A percentile compares a stretch with the other conserved stretches of the same genome.
Evolutionary conservation across 441 rosid genomes (phyloP).

Genomic region (Daphne laureola): DNA sequence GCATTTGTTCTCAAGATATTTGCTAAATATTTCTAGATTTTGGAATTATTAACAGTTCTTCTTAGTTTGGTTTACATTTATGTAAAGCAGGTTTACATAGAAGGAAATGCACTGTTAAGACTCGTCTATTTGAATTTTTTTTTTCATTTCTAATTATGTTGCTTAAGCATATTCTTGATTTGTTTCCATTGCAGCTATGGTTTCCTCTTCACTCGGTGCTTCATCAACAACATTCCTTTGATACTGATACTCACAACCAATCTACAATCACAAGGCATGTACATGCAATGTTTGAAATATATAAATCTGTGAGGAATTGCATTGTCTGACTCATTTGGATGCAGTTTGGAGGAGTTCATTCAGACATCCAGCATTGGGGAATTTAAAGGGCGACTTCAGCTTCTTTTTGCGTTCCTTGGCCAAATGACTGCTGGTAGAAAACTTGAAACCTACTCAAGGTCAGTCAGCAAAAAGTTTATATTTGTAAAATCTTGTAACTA

Average conservation of each 20-base stretch:
- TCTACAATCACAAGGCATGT: slow-evolving; percentile 65
- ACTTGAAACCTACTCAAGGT: slow-evolving; percentile 68
- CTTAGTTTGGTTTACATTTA: no score
- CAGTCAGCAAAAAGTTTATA: slow-evolving; percentile 8
- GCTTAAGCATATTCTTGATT: no score
- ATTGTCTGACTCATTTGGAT: slow-evolving; percentile 14
- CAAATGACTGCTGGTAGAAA: slow-evolving; percentile 58
- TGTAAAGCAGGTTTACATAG: no score
- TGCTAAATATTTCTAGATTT: no score
- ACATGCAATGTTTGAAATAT: background rate
- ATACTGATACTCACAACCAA: slow-evolving; percentile 36
- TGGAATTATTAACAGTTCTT: no score
- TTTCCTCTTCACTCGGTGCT: slow-evolving; percentile 84
- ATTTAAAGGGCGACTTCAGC: slow-evolving; percentile 82
- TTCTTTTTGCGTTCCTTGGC: slow-evolving; percentile 76
- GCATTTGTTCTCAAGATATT: no score
- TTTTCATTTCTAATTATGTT: no score
- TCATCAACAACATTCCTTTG: slow-evolving; percentile 35
- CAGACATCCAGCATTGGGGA: slow-evolving; percentile 86
- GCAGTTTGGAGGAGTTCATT: slow-evolving; percentile 88
- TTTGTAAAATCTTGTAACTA: no score
- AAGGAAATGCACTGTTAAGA: no score
- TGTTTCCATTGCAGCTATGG: slow-evolving; percentile 76
- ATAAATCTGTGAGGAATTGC: slow-evolving; percentile 4
- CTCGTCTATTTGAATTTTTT: no score